Evolutionary conservation across 176 grass and related monocot genomes (phyloP).

Genomic region (Aechmea fasciata): DNA sequence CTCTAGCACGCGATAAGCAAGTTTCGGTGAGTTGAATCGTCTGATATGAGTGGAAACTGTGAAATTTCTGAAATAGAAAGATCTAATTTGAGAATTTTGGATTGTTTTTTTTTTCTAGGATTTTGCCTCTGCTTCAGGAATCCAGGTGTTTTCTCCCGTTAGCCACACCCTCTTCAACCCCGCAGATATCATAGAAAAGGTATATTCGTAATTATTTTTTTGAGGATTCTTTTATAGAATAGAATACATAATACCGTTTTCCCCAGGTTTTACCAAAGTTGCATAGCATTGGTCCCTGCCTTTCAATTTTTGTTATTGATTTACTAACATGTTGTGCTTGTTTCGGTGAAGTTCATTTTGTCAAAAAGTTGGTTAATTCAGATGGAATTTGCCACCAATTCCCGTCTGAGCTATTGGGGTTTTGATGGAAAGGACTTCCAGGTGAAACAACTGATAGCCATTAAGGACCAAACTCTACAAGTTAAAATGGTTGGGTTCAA

Average conservation of each 20-base stretch:
- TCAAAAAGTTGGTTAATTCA: too few species aligned
- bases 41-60: not conserved
- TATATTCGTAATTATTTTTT: not conserved
- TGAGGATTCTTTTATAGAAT: too few species aligned
- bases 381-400: too few species aligned
- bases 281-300: too few species aligned
- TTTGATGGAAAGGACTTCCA: too few species aligned
- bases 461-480: too few species aligned
- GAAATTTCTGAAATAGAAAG: not conserved
- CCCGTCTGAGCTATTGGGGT: too few species aligned
- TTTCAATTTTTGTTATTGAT: too few species aligned
- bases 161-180: constrained; percentile 82
- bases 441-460: too few species aligned
- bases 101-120: constrained; percentile 38
- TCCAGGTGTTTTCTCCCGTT: constrained; percentile 57
- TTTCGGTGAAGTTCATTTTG: not conserved
- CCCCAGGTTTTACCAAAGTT: too few species aligned
- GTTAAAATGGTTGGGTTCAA: too few species aligned
- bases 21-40: constrained; percentile 35
- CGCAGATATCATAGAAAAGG: constrained; percentile 60
- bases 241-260: too few species aligned
- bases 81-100: not conserved
- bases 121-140: constrained; percentile 46
- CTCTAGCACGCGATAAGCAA: constrained; percentile 47
- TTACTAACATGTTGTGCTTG: not conserved